phyloP scores from a whole-genome alignment of 306 rosid genomes.

The Rosa persica region DNA sequence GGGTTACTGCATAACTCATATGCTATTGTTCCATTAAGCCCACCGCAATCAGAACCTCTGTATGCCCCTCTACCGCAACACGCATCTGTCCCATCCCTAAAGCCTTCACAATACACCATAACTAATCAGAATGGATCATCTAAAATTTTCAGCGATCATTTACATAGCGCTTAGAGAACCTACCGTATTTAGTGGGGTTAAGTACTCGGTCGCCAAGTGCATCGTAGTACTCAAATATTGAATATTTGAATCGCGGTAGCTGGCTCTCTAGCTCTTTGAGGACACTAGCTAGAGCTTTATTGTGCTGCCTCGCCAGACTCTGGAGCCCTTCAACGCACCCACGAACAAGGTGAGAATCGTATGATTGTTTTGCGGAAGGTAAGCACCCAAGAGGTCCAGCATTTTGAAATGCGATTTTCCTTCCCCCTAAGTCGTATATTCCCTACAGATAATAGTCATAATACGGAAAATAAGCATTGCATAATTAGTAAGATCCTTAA shows the following conservation, averaged over 20 bases:
- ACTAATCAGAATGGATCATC: neutral
- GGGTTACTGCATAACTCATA: constrained; percentile 30
- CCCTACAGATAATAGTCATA: neutral
- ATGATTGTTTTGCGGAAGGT: constrained; percentile 14
- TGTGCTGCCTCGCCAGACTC: constrained; percentile 30
- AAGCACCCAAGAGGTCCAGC: constrained; percentile 31
- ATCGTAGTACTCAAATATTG: constrained; percentile 25
- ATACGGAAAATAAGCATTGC: neutral
- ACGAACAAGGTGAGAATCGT: constrained; percentile 9
- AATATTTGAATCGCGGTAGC: constrained; percentile 50
- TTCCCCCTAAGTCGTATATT: neutral
- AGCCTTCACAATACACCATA: constrained; percentile 16
- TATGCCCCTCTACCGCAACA: neutral
- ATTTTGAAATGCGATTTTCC: constrained; percentile 3
- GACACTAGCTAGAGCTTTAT: constrained; percentile 28
- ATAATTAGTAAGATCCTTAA: neutral
- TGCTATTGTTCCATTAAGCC: constrained; percentile 21
- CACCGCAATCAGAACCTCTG: constrained; percentile 24
- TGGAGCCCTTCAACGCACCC: constrained; percentile 29
- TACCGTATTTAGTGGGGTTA: constrained; percentile 56
- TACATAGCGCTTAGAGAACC: neutral
- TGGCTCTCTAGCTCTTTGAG: constrained; percentile 35
- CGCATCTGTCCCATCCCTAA: constrained; percentile 21
- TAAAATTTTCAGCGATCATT: neutral
- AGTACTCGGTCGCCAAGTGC: neutral